Base-by-base conservation (phyloP, 176 grass and related monocot species). In the Lolium multiflorum region DNA sequence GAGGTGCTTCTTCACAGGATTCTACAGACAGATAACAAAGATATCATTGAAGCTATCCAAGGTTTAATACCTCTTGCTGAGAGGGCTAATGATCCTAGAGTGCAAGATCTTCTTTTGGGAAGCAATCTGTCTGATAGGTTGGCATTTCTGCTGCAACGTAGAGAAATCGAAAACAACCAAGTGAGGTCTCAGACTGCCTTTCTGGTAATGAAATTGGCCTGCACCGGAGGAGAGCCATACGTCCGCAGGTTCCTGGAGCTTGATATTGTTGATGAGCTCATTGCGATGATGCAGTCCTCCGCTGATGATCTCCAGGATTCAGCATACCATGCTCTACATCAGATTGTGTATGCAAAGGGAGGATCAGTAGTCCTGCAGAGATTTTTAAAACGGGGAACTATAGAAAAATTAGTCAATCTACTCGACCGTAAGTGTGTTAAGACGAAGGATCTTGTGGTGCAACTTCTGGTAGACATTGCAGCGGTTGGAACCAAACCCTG, bases 131-230 rank as follows among this genome's bases (percentile, higher is more conserved):
- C 83, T 20, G 81, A 93, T 56, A 89, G 91, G 82, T 22, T 95
- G 64, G 93, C 80, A 24, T 84, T 84, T 37, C 81, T 93, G 11
- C 81, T 95, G 55, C 81, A 89, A 58, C 35, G 56, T 50, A 88
- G 86, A 78, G 84, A 85, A 18, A 62, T 74, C 3, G 83, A 91
- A 59, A 88, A 87, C 79, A 89, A 82, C 66, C 83, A 87, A 80
- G 84, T 89, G 51, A 84, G 81, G 58, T 89, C 91, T 66, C 83
- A 89, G 63, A 80, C 81, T 58, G 91, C 91, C 56, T 88, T 95
- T 88, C 54, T 95, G 87, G 87, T 95, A 84, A 95, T 85, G 84
- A 93, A 93, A 60, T 70, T 95, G 58, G 89, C 93, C 38, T 93
- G 91, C 71, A 85, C 67, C 3, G 87, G 94, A 47, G 91, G 91